Conservation (phyloP, 352 stramenopile genomes). For the Globisporangium iwayamae region DNA sequence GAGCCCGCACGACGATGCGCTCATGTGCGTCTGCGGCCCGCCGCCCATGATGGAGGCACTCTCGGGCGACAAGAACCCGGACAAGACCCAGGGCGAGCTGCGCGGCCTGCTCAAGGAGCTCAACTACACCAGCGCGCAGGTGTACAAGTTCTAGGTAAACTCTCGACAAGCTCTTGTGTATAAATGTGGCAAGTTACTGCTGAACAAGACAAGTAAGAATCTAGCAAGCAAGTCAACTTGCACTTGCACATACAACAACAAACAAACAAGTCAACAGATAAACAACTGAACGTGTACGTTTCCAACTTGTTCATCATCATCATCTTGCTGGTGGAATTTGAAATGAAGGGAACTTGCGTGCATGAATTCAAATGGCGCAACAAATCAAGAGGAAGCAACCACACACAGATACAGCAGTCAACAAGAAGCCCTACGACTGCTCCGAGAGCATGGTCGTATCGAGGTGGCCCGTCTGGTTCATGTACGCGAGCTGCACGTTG, state of each 20-base stretch:
- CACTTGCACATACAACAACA: not conserved
- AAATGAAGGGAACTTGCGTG: not conserved
- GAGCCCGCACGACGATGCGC: constrained; percentile 67
- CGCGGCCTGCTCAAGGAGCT: constrained; percentile 83
- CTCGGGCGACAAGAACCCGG: constrained; percentile 82
- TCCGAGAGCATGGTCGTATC: constrained; percentile 56
- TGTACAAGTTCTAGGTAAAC: constrained; percentile 77
- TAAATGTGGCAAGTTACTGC: constrained; percentile 56
- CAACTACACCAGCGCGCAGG: constrained; percentile 70
- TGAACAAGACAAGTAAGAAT: not conserved
- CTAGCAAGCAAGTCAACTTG: not conserved
- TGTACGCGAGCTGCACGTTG: constrained; percentile 58
- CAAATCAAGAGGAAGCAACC: not conserved
- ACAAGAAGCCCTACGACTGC: constrained; percentile 23
- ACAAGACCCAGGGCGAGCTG: constrained; percentile 82
- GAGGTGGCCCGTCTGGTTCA: constrained; percentile 66
- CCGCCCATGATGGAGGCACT: constrained; percentile 89
- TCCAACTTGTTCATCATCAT: no score
- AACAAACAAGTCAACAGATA: not conserved
- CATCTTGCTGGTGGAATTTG: not conserved
- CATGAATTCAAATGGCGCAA: not conserved
- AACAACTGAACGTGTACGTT: no score
- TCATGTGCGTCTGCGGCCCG: constrained; percentile 88
- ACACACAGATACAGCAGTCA: not conserved
- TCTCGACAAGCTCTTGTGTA: constrained; percentile 45